Evolutionary conservation across 768 basidiomycete species (phyloP).

Genomic region (Termitomyces sp.): DNA sequence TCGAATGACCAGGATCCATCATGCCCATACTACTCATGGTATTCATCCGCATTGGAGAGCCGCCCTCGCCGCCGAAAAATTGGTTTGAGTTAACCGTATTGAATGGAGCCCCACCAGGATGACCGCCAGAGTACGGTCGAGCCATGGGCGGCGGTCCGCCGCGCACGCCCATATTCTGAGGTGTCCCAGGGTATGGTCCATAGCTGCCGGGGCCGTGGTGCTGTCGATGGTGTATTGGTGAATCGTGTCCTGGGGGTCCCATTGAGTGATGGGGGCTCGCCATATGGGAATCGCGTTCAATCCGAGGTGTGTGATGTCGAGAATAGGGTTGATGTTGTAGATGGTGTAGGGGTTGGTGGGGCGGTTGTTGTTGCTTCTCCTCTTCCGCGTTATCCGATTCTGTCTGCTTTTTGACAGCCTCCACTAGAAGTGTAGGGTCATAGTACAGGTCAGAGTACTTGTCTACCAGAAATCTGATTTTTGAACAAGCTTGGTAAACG

Average conservation of each 20-base stretch:
- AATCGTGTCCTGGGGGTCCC: slow-evolving; percentile 23
- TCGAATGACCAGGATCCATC: slow-evolving; percentile 18
- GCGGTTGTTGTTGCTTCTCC: slow-evolving; percentile 29
- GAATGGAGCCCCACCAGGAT: slow-evolving; percentile 27
- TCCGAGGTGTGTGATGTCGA: slow-evolving; percentile 29
- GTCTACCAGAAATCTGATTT: slow-evolving; percentile 70
- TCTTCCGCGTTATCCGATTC: slow-evolving; percentile 41
- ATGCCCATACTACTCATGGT: slow-evolving; percentile 23
- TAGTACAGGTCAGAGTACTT: slow-evolving; percentile 71
- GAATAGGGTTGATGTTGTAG: slow-evolving; percentile 27
- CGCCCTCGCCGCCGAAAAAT: slow-evolving; percentile 28
- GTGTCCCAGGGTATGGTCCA: slow-evolving; percentile 29
- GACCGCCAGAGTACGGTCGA: slow-evolving; percentile 27
- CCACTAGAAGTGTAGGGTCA: slow-evolving; percentile 58
- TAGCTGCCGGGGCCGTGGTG: slow-evolving; percentile 25
- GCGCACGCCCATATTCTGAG: slow-evolving; percentile 27
- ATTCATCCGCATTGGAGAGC: slow-evolving; percentile 35
- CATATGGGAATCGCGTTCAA: slow-evolving; percentile 28
- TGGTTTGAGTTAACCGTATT: slow-evolving; percentile 28
- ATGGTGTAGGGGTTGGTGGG: slow-evolving; percentile 23
- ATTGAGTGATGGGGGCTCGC: slow-evolving; percentile 25
- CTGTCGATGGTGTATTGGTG: slow-evolving; percentile 26
- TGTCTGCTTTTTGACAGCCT: slow-evolving; percentile 45
- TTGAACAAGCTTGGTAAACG: not conserved
- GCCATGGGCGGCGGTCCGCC: slow-evolving; percentile 24